Percentiles rank a stretch among this genome's conserved stretches.
phyloP scores from a whole-genome alignment of 257 asterid genomes.

The Primulina tabacum region DNA sequence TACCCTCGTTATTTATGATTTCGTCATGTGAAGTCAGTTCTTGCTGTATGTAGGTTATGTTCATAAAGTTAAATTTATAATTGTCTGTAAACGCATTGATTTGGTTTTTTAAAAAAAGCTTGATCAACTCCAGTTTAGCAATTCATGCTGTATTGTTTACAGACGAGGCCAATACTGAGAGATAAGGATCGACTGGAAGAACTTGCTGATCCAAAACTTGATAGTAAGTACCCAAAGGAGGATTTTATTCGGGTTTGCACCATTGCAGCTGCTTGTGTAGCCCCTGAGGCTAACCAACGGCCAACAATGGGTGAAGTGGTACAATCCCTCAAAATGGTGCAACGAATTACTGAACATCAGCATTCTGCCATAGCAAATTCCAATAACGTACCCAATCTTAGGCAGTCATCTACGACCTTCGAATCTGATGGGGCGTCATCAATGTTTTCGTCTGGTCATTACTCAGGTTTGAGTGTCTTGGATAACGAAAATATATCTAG shows the following conservation, averaged over 20 bases:
- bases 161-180: slow-evolving; percentile 87
- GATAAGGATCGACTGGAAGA: slow-evolving; percentile 87
- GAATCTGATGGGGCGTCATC: slow-evolving; percentile 92
- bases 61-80: background rate
- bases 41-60: background rate
- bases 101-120: background rate
- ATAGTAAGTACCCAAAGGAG: slow-evolving; percentile 77
- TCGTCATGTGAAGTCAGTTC: background rate
- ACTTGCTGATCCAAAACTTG: slow-evolving; percentile 77
- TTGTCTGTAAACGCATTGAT: background rate
- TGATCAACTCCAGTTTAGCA: slow-evolving; percentile 11
- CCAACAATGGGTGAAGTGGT: slow-evolving; percentile 99
- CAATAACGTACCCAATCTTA: slow-evolving; percentile 58
- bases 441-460: slow-evolving; percentile 89
- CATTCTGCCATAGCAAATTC: slow-evolving; percentile 43
- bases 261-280: slow-evolving; percentile 96
- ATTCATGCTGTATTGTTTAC: slow-evolving; percentile 29
- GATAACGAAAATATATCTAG: slow-evolving; percentile 62
- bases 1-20: background rate
- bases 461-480: slow-evolving; percentile 69
- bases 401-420: slow-evolving; percentile 85
- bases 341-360: slow-evolving; percentile 64
- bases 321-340: slow-evolving; percentile 97
- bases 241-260: slow-evolving; percentile 87
- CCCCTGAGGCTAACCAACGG: slow-evolving; percentile 82